A percentile compares a stretch with the other conserved stretches of the same genome.
Conservation (phyloP, 2,329 filamentous ascomycete species). For the Penicillium sp. region DNA sequence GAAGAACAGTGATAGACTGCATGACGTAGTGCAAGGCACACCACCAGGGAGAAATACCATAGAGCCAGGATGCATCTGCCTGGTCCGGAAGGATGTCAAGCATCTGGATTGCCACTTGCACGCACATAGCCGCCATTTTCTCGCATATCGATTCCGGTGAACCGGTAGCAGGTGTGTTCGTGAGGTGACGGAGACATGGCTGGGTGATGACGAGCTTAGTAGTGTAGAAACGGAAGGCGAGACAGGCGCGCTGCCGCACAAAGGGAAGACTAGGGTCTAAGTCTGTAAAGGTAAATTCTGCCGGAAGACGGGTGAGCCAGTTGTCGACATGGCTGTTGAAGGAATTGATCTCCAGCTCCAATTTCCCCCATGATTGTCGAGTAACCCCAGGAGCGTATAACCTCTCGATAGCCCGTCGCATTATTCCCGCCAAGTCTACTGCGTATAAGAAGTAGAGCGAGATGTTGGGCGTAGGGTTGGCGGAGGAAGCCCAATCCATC, state of each 20-base stretch:
- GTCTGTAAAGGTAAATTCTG: conserved; percentile 33
- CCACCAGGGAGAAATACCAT: conserved; percentile 38
- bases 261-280: conserved; percentile 25
- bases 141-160: conserved; percentile 30
- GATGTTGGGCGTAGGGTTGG: conserved; percentile 27
- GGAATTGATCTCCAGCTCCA: conserved; percentile 32
- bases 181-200: conserved; percentile 40
- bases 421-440: conserved; percentile 35
- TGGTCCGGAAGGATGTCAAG: conserved; percentile 34
- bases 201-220: conserved; percentile 42
- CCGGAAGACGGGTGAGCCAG: conserved; percentile 38
- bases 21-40: conserved; percentile 40
- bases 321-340: conserved; percentile 35
- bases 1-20: conserved; percentile 37
- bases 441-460: conserved; percentile 39
- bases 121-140: conserved; percentile 33
- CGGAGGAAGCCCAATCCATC: neutral
- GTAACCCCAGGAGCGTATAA: conserved; percentile 38
- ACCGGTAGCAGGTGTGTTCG: conserved; percentile 26
- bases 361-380: conserved; percentile 34
- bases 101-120: conserved; percentile 33
- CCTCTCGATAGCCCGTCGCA: conserved; percentile 34
- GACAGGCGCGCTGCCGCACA: conserved; percentile 30
- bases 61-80: conserved; percentile 30
- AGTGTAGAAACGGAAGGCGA: conserved; percentile 42